Conservation (phyloP, 192 early-diverging fungal genomes). For the Backusella parvicylindrica region DNA sequence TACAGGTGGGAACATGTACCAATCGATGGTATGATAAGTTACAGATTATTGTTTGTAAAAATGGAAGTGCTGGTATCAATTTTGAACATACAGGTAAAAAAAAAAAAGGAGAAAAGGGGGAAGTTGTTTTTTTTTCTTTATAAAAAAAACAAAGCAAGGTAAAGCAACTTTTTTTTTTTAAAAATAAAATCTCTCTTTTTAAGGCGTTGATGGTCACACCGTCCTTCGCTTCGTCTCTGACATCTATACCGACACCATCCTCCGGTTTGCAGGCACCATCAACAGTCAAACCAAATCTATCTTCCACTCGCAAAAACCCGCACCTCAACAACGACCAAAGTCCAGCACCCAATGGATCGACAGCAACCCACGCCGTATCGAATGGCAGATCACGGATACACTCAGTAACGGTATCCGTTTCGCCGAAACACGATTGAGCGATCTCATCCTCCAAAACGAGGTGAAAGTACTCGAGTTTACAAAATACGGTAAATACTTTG, state of each 20-base stretch:
- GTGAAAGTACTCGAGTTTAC: slow-evolving; percentile 59
- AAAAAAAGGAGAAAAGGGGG: neutral
- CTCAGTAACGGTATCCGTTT: slow-evolving; percentile 36
- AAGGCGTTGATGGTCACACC: slow-evolving; percentile 47
- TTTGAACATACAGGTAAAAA: slow-evolving; percentile 73
- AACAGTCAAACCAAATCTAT: slow-evolving; percentile 39
- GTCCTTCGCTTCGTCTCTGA: slow-evolving; percentile 45
- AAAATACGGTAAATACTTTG: slow-evolving; percentile 39
- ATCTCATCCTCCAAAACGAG: slow-evolving; percentile 53
- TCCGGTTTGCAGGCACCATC: slow-evolving; percentile 43
- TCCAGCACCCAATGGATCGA: slow-evolving; percentile 3
- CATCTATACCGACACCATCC: slow-evolving; percentile 46
- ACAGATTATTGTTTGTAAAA: slow-evolving; percentile 68
- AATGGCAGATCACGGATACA: slow-evolving; percentile 37
- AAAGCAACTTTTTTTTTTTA: neutral
- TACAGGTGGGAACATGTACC: slow-evolving; percentile 45
- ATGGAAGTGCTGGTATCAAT: slow-evolving; percentile 81
- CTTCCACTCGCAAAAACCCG: slow-evolving; percentile 27
- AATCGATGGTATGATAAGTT: slow-evolving; percentile 91
- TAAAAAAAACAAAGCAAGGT: neutral
- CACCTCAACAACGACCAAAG: neutral
- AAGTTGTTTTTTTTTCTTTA: no score
- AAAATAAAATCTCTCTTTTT: neutral
- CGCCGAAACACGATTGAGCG: slow-evolving; percentile 40
- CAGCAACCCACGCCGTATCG: slow-evolving; percentile 37